A percentile compares a stretch with the other conserved stretches of the same genome.
phyloP scores from a whole-genome alignment of 768 basidiomycete species.

The Saitozyma podzolica region DNA sequence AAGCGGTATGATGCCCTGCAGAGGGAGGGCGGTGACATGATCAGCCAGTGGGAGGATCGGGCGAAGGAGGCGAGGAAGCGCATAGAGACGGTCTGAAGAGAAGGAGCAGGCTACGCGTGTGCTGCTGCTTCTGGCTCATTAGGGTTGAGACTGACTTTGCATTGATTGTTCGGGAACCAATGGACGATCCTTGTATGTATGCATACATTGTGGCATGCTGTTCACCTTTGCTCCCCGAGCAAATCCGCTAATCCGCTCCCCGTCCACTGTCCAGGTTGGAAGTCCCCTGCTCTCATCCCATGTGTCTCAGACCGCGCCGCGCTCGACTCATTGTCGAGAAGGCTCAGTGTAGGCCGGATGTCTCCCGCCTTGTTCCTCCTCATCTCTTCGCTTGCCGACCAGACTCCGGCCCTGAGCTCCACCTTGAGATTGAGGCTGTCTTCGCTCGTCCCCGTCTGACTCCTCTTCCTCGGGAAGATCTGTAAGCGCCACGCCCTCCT shows the following conservation, averaged over 20 bases:
- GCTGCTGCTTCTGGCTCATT: no score
- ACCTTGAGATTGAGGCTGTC: no score
- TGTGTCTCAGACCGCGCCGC: no score
- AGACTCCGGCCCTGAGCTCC: conserved; percentile 14
- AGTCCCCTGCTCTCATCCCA: no score
- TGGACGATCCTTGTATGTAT: no score
- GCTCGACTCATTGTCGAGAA: background rate
- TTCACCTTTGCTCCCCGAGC: no score
- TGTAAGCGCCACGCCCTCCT: conserved; percentile 63
- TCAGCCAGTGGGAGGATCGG: conserved; percentile 57
- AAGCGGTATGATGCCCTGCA: conserved; percentile 65
- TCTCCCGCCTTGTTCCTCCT: conserved; percentile 26
- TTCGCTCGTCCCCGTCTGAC: conserved; percentile 53
- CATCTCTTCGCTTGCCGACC: conserved; percentile 13
- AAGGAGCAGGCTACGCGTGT: background rate
- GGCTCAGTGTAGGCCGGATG: conserved; percentile 34
- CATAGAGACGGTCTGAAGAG: conserved; percentile 50
- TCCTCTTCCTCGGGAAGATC: conserved; percentile 69
- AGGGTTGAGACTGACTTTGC: no score
- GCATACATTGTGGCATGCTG: no score
- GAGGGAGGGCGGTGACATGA: conserved; percentile 60
- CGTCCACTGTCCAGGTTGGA: no score
- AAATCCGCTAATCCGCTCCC: no score
- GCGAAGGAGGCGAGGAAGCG: conserved; percentile 53
- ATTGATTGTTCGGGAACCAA: no score